phyloP scores from a whole-genome alignment of 257 asterid species.

The Solanum megistacrolobum region DNA sequence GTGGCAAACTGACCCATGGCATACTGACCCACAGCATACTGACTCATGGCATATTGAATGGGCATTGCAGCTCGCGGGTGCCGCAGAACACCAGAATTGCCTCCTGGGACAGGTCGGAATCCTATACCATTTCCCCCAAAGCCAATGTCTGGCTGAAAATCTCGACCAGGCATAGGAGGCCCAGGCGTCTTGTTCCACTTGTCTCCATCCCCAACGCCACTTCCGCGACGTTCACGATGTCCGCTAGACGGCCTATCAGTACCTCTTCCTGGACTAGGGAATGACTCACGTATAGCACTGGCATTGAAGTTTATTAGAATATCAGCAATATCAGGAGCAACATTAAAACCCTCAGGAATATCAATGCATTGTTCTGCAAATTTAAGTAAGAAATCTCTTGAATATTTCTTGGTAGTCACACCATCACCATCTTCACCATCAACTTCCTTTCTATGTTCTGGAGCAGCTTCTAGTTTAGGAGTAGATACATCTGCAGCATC shows the following conservation, averaged over 20 bases:
- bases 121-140: slow-evolving; percentile 31
- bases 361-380: slow-evolving; percentile 50
- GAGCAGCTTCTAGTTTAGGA: slow-evolving; percentile 42
- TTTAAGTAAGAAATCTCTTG: slow-evolving; percentile 80
- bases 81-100: slow-evolving; percentile 56
- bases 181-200: slow-evolving; percentile 55
- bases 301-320: slow-evolving; percentile 21
- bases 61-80: slow-evolving; percentile 50
- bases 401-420: slow-evolving; percentile 44
- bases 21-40: not conserved
- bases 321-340: slow-evolving; percentile 36
- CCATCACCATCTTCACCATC: slow-evolving; percentile 33
- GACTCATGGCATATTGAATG: slow-evolving; percentile 33
- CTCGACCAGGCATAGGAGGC: slow-evolving; percentile 41
- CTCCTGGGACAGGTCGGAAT: slow-evolving; percentile 48
- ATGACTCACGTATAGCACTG: slow-evolving; percentile 27
- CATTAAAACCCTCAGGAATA: slow-evolving; percentile 57
- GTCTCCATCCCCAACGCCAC: slow-evolving; percentile 53
- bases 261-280: slow-evolving; percentile 43
- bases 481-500: slow-evolving; percentile 82
- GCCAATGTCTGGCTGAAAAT: slow-evolving; percentile 31
- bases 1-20: slow-evolving; percentile 15
- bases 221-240: slow-evolving; percentile 60
- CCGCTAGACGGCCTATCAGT: slow-evolving; percentile 40
- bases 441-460: slow-evolving; percentile 18